Percentiles rank a stretch among this genome's conserved stretches.
These are phyloP conservation scores for Termitomyces sp. DNA, from an alignment of 768 basidiomycete genomes.

Conservation along the genomic window DNA sequence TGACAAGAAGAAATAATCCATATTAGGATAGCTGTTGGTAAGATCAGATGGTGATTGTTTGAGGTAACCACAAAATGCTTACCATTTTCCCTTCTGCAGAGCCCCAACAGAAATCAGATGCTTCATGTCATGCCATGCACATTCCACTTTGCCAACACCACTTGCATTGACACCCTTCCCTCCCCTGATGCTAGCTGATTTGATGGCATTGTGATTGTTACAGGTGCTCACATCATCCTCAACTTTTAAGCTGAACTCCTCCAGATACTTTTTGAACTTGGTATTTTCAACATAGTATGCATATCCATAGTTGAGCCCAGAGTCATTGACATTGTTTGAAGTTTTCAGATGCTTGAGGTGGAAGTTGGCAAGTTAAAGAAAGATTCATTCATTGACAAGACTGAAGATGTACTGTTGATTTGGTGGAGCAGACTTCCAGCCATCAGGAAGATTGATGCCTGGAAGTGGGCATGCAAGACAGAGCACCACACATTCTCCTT, in stretches of 20 bases:
- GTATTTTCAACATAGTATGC: slow-evolving; percentile 6
- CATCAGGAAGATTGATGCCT: slow-evolving; percentile 21
- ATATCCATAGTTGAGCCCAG: slow-evolving; percentile 9
- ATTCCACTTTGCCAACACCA: neutral
- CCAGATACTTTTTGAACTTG: slow-evolving; percentile 11
- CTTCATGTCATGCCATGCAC: slow-evolving; percentile 2
- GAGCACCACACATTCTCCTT: slow-evolving; percentile 21
- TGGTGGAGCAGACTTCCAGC: slow-evolving; percentile 13
- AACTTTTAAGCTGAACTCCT: neutral
- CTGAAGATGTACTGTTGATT: too few relatives aligned
- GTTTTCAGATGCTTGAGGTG: slow-evolving; percentile 18
- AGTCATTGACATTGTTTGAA: slow-evolving; percentile 15
- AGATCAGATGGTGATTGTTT: too few relatives aligned
- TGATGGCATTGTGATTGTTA: slow-evolving; percentile 8
- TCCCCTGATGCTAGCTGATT: neutral
- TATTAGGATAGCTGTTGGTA: too few relatives aligned
- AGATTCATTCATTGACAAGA: too few relatives aligned
- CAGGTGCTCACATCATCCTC: slow-evolving; percentile 9
- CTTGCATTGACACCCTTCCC: neutral
- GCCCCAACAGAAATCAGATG: neutral
- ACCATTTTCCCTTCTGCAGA: slow-evolving; percentile 3
- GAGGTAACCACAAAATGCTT: too few relatives aligned
- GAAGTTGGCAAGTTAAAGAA: slow-evolving; percentile 26
- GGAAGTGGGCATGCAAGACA: slow-evolving; percentile 30
- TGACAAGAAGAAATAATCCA: too few relatives aligned